Base-by-base conservation (phyloP, 1,284 basidiomycete species). In the Violaceomyces palustris region DNA sequence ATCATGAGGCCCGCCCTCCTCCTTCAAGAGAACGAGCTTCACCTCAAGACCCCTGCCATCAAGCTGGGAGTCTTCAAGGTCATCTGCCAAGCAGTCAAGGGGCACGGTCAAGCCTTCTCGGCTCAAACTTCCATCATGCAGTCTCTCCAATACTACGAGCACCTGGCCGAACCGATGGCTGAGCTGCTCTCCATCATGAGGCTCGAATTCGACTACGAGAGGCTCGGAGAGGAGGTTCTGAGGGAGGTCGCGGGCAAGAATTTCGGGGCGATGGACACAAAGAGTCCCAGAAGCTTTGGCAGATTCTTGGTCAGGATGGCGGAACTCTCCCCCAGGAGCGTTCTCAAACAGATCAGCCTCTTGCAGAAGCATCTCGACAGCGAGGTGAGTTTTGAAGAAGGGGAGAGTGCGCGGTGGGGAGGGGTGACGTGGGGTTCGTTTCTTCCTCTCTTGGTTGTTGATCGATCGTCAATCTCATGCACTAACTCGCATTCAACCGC, bases 81-180 rank as follows among this genome's bases (percentile, higher is more conserved):
- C 60, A 84, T 97, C 52, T 94, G 90, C 74, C 77, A 87, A 37
- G 86, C 91, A 0, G 89, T 96, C 57, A 97, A 96, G 70, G 83
- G 86, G 57, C 91, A 97, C 60, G 83, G 81, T 1, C 92, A 97
- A 61, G 80, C 82, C 1, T 83, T 67, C 26, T 55, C 50, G 28
- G 69, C 62, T 4, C 90, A 94, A 67, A 92, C 88, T 43, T 83
- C 82, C 51, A 88, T 98, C 74, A 86, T 92, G 75, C 91, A 96
- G 73, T 83, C 82, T 43, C 78, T 98, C 11, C 90, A 93, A 51
- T 94, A 93, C 75, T 89, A 85, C 65, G 93, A 98, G 65, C 92
- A 97, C 72, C 81, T 96, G 22, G 83, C 87, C 0, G 92, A 97
- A 68, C 84, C 87, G 0, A 88, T 96, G 84, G 92, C 92, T 0